Conservation (phyloP, 805 yeast species). For the Limtongozyma cylindracea region DNA sequence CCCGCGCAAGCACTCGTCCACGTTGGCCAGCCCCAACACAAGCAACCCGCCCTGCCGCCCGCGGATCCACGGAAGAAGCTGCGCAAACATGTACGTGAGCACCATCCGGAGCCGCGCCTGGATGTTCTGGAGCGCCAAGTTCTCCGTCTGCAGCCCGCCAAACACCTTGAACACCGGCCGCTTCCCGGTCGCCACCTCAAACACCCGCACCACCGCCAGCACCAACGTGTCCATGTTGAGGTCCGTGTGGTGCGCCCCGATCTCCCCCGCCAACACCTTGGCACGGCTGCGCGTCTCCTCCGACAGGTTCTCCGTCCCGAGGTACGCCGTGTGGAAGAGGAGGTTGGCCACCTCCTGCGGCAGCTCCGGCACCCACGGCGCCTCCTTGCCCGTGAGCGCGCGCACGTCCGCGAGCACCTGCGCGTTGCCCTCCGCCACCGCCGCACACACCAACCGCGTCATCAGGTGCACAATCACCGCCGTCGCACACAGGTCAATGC, state of each 20-base stretch:
- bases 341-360: slow-evolving; percentile 55
- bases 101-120: slow-evolving; percentile 96
- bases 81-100: slow-evolving; percentile 78
- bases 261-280: slow-evolving; percentile 37
- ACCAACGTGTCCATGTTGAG: slow-evolving; percentile 81
- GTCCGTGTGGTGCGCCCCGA: slow-evolving; percentile 82
- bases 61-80: slow-evolving; percentile 85
- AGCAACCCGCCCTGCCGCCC: slow-evolving; percentile 50
- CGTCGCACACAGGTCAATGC: slow-evolving; percentile 95
- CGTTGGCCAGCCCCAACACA: slow-evolving; percentile 91
- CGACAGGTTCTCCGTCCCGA: slow-evolving; percentile 93
- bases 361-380: slow-evolving; percentile 38
- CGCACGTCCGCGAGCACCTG: slow-evolving; percentile 65
- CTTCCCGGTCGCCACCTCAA: slow-evolving; percentile 79
- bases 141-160: slow-evolving; percentile 85
- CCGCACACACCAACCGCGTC: slow-evolving; percentile 66
- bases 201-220: slow-evolving; percentile 41
- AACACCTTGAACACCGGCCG: slow-evolving; percentile 73
- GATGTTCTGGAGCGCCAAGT: slow-evolving; percentile 84
- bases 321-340: slow-evolving; percentile 73
- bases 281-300: slow-evolving; percentile 69
- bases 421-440: slow-evolving; percentile 37
- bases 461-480: slow-evolving; percentile 84
- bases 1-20: slow-evolving; percentile 90
- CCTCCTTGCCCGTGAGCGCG: slow-evolving; percentile 25